Evolutionary conservation across 805 yeast genomes (phyloP).

Genomic region (Ogataea ganodermae): DNA sequence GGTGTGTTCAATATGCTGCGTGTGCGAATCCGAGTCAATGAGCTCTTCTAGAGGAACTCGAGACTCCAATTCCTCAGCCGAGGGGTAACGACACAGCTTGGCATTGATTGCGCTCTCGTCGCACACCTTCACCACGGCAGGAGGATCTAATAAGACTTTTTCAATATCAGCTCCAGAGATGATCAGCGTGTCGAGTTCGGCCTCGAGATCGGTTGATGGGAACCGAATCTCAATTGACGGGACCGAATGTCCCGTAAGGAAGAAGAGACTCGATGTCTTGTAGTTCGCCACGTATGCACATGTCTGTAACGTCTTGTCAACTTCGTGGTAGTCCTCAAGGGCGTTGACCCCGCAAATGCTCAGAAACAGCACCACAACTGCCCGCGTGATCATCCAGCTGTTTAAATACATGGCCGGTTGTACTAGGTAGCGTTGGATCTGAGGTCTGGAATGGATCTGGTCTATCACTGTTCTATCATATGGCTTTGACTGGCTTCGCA

Average conservation of each 20-base stretch:
- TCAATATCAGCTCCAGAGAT: slow-evolving; percentile 29
- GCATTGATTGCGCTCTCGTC: slow-evolving; percentile 31
- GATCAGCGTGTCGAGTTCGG: slow-evolving; percentile 24
- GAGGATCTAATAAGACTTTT: slow-evolving; percentile 26
- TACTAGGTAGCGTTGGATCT: not conserved
- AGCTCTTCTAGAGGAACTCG: slow-evolving; percentile 20
- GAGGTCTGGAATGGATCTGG: no score
- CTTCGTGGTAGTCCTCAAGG: slow-evolving; percentile 26
- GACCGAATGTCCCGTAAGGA: slow-evolving; percentile 19
- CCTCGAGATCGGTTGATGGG: slow-evolving; percentile 5
- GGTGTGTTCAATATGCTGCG: slow-evolving; percentile 23
- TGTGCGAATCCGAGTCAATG: slow-evolving; percentile 18
- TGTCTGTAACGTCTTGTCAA: slow-evolving; percentile 29
- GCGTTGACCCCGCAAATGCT: slow-evolving; percentile 12
- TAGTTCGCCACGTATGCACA: slow-evolving; percentile 35
- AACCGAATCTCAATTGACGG: slow-evolving; percentile 27
- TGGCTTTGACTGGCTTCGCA: no score
- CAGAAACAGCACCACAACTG: not conserved
- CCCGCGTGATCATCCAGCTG: not conserved
- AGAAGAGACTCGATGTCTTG: slow-evolving; percentile 20
- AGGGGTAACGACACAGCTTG: slow-evolving; percentile 26
- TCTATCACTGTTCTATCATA: no score
- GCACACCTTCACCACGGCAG: slow-evolving; percentile 32
- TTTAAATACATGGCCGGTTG: not conserved
- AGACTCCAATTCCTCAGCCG: slow-evolving; percentile 15